A percentile compares a stretch with the other conserved stretches of the same genome.
These are phyloP conservation scores for Phytophthora kernoviae DNA, from an alignment of 352 stramenopile genomes.

Conservation along the genomic window DNA sequence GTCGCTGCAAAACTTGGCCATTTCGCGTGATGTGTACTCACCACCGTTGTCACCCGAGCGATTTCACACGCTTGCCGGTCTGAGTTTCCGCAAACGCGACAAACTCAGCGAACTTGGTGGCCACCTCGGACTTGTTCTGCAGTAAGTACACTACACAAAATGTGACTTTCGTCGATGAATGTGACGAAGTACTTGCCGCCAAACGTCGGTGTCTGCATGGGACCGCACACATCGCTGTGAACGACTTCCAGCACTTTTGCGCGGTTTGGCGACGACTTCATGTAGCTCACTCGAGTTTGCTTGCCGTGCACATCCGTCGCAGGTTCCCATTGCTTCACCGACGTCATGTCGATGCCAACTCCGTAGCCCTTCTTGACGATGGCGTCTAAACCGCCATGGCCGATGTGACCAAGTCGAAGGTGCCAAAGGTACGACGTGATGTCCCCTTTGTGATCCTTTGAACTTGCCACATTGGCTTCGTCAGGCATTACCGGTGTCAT, in stretches of 20 bases:
- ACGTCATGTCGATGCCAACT: constrained; percentile 7
- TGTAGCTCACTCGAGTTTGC: no score
- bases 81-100: constrained; percentile 15
- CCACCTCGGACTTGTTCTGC: constrained; percentile 17
- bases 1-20: constrained; percentile 10
- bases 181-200: constrained; percentile 2
- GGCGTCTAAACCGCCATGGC: constrained; percentile 13
- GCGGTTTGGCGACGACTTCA: no score
- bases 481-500: constrained; percentile 11
- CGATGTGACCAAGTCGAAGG: constrained; percentile 25
- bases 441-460: constrained; percentile 12
- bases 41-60: constrained; percentile 17
- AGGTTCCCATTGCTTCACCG: no score
- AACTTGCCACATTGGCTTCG: constrained; percentile 15
- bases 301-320: no score
- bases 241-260: no score
- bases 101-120: constrained; percentile 23
- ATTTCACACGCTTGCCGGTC: constrained; percentile 11
- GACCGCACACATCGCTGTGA: constrained; percentile 3
- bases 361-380: constrained; percentile 20
- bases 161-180: no score
- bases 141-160: constrained; percentile 13
- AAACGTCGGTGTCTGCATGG: constrained; percentile 9
- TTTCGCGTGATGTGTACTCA: constrained; percentile 9
- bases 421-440: constrained; percentile 20